Evolutionary conservation across 257 asterid species (phyloP).

Genomic region (Fraxinus anomala): DNA sequence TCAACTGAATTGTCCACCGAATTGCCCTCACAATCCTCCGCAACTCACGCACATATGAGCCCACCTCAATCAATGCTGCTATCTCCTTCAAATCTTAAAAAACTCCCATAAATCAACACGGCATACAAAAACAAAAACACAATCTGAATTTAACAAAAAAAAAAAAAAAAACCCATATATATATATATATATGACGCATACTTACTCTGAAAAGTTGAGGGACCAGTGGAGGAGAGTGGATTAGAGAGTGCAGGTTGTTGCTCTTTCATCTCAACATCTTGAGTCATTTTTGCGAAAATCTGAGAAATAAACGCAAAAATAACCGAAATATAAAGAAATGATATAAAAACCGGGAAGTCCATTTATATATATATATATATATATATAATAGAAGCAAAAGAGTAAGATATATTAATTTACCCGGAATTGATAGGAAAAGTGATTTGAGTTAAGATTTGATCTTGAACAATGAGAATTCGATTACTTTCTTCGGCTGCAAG

Average conservation of each 20-base stretch:
- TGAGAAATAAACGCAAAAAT: slow-evolving; percentile 39
- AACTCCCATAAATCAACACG: slow-evolving; percentile 6
- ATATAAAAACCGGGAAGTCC: slow-evolving; percentile 31
- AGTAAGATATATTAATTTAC: slow-evolving; percentile 10
- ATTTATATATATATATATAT: not conserved
- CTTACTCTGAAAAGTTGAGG: slow-evolving; percentile 64
- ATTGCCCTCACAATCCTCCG: slow-evolving; percentile 77
- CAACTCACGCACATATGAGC: slow-evolving; percentile 78
- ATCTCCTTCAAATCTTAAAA: slow-evolving; percentile 71
- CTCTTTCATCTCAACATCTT: slow-evolving; percentile 92
- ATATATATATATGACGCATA: not conserved
- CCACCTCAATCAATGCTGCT: slow-evolving; percentile 74
- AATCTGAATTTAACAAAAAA: not conserved
- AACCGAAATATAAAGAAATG: slow-evolving; percentile 28
- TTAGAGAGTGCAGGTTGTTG: slow-evolving; percentile 57
- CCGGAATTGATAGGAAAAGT: slow-evolving; percentile 21
- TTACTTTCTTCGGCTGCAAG: slow-evolving; percentile 53
- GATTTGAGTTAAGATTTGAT: slow-evolving; percentile 23
- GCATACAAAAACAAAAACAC: not conserved
- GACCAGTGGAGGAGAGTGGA: slow-evolving; percentile 43
- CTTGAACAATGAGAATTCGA: slow-evolving; percentile 31
- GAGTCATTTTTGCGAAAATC: slow-evolving; percentile 63
- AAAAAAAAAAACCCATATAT: not conserved
- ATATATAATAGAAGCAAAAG: not conserved
- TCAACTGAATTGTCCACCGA: slow-evolving; percentile 73